Evolutionary conservation across 2,329 filamentous ascomycete species (phyloP).

Genomic region (Davidsoniella neocaledoniae): DNA sequence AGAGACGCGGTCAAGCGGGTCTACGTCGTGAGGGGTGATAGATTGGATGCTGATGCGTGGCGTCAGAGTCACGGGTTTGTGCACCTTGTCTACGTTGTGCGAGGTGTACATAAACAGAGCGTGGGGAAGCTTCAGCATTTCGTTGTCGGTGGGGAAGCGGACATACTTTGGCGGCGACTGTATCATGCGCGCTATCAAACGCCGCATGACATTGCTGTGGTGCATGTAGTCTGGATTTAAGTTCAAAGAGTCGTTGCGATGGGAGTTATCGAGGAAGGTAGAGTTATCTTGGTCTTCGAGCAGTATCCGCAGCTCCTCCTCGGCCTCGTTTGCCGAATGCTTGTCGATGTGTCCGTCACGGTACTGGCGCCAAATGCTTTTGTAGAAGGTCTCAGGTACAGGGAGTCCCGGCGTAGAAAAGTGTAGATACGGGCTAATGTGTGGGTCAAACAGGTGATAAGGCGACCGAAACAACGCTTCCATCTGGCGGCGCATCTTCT

Average conservation of each 20-base stretch:
- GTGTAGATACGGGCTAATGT: slow-evolving; percentile 40
- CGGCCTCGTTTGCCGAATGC: background rate
- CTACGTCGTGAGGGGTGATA: slow-evolving; percentile 31
- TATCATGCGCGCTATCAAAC: background rate
- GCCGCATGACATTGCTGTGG: slow-evolving; percentile 1
- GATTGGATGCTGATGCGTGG: slow-evolving; percentile 22
- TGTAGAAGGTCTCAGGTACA: slow-evolving; percentile 28
- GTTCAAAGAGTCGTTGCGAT: slow-evolving; percentile 7
- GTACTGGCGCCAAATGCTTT: slow-evolving; percentile 13
- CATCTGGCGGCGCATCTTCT: slow-evolving; percentile 15
- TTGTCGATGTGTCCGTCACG: background rate
- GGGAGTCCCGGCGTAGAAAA: slow-evolving; percentile 36
- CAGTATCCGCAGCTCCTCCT: background rate
- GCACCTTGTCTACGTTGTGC: slow-evolving; percentile 31
- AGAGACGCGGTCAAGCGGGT: slow-evolving; percentile 28
- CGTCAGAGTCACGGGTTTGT: background rate
- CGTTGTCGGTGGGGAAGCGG: slow-evolving; percentile 27
- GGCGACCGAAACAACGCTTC: slow-evolving; percentile 32
- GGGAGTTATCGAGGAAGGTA: slow-evolving; percentile 10
- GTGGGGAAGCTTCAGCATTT: slow-evolving; percentile 31
- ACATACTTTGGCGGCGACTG: slow-evolving; percentile 26
- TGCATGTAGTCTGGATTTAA: slow-evolving; percentile 5
- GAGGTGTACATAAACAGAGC: slow-evolving; percentile 31
- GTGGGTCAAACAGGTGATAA: slow-evolving; percentile 38
- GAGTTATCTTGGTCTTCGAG: background rate